Evolutionary conservation across 2,329 filamentous ascomycete species (phyloP), one percentile per base, ranked within the genome.

Genomic region (Microsporum canis): DNA sequence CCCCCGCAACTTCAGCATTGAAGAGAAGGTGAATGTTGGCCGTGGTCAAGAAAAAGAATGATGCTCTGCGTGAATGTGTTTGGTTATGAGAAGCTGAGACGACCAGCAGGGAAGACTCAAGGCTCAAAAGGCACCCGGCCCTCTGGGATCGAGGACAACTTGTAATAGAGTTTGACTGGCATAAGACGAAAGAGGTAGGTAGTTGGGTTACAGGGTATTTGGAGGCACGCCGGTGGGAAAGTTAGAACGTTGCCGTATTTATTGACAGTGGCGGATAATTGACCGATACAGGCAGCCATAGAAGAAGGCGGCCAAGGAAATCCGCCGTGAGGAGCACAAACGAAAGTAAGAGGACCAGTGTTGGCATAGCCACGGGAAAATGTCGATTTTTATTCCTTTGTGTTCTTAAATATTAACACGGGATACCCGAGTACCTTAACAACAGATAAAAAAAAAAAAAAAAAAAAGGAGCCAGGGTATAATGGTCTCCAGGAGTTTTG

Each of bases 291-390:
- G 36, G 23, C 38, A 34, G 27, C 29, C 38, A 59, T 34, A 14
- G 12, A 45, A 33, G 12, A 47, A 59, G 14, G 41, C 41, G 39
- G 57, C 34, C 34, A 57, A 57, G 49, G 17, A 53, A 53, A 53
- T 17, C 49, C 49, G 49, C 49, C 27, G 49, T 34, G 29, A 53
- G 49, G 49, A 53, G 49, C 49, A 53, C 49, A 53, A 53, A 53
- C 49, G 31, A 53, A 53, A 53, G 66, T 73, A 62, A 72, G 72
- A 5, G 72, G 72, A 71, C 7, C 59, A 73, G 8, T 64, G 69
- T 6, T 75, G 72, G 72, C 69, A 72, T 51, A 68, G 72, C 8
- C 55, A 57, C 34, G 55, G 38, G n/a, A 57, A 38, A 57, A 39
- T n/a, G 31, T 39, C 39, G 39, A 43, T n/a, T 43, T 43, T 43